phyloP scores from a whole-genome alignment of 1,139 yeast genomes.

The Geotrichum fermentans region DNA sequence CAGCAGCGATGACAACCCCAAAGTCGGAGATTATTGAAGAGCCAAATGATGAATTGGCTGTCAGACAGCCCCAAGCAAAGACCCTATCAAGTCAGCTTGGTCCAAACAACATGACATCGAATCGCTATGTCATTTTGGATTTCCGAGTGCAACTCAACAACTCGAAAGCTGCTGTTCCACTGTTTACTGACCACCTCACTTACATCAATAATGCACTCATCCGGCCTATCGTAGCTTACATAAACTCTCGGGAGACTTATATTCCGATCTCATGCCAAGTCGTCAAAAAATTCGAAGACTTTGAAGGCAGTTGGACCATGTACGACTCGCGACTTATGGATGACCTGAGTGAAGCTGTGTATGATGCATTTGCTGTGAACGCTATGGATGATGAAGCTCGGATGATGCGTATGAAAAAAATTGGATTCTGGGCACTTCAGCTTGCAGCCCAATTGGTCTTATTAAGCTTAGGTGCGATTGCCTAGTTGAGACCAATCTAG shows the following conservation, averaged over 20 bases:
- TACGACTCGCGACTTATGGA: constrained; percentile 90
- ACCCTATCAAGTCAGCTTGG: constrained; percentile 13
- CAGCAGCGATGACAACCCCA: constrained; percentile 8
- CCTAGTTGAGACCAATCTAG: constrained; percentile 31
- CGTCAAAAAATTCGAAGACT: constrained; percentile 73
- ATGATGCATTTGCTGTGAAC: constrained; percentile 83
- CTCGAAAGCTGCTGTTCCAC: constrained; percentile 83
- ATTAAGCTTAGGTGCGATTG: constrained; percentile 72
- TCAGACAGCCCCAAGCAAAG: constrained; percentile 8
- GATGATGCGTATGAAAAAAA: constrained; percentile 65
- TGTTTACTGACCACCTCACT: constrained; percentile 75
- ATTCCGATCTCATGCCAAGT: constrained; percentile 84
- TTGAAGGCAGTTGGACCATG: constrained; percentile 94
- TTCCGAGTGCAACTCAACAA: constrained; percentile 72
- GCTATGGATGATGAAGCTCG: constrained; percentile 83
- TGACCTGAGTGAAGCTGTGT: constrained; percentile 82
- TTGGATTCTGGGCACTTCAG: constrained; percentile 92
- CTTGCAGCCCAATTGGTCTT: constrained; percentile 72
- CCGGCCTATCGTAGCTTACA: constrained; percentile 91
- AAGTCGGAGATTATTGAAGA: constrained; percentile 1
- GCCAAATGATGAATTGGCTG: neutral
- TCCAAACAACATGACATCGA: constrained; percentile 23
- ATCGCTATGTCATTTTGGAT: constrained; percentile 67
- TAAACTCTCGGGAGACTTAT: constrained; percentile 81
- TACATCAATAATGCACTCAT: constrained; percentile 87